Evolutionary conservation across 2,329 filamentous ascomycete species (phyloP).

Genomic region (Botrytis aclada): DNA sequence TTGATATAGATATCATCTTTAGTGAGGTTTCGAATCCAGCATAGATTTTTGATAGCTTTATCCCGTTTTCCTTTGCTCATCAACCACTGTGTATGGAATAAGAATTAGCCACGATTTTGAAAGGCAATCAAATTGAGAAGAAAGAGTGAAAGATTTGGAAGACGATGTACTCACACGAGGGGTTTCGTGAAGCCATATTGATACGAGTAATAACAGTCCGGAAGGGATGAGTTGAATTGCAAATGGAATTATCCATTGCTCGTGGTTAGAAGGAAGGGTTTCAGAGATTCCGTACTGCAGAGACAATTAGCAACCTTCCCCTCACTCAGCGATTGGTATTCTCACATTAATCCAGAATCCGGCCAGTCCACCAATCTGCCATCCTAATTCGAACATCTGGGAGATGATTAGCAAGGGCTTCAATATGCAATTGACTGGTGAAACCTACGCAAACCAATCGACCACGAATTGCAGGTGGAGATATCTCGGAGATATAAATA

Average conservation of each 20-base stretch:
- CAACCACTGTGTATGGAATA: constrained; percentile 57
- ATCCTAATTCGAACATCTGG: constrained; percentile 60
- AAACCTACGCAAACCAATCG: constrained; percentile 6
- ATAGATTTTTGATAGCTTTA: constrained; percentile 55
- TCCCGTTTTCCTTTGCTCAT: constrained; percentile 60
- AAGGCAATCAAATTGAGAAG: neutral
- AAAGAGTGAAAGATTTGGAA: neutral
- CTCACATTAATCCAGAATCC: constrained; percentile 61
- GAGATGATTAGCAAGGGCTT: neutral
- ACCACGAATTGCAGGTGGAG: constrained; percentile 31
- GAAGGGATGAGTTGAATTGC: constrained; percentile 62
- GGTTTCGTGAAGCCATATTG: constrained; percentile 61
- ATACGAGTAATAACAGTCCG: constrained; percentile 57
- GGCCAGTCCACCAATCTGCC: constrained; percentile 60
- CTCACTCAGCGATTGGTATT: constrained; percentile 38
- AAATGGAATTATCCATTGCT: constrained; percentile 64
- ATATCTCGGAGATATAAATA: constrained; percentile 41
- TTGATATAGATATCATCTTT: constrained; percentile 62
- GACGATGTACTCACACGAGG: constrained; percentile 44
- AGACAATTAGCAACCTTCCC: neutral
- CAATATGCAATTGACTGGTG: accelerated
- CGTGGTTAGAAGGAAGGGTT: constrained; percentile 31
- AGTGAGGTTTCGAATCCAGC: constrained; percentile 61
- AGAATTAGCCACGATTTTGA: neutral
- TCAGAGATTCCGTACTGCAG: constrained; percentile 54